These are phyloP conservation scores for Neurospora sp. DNA, from an alignment of 495 filamentous ascomycete species.

Conservation along the genomic window DNA sequence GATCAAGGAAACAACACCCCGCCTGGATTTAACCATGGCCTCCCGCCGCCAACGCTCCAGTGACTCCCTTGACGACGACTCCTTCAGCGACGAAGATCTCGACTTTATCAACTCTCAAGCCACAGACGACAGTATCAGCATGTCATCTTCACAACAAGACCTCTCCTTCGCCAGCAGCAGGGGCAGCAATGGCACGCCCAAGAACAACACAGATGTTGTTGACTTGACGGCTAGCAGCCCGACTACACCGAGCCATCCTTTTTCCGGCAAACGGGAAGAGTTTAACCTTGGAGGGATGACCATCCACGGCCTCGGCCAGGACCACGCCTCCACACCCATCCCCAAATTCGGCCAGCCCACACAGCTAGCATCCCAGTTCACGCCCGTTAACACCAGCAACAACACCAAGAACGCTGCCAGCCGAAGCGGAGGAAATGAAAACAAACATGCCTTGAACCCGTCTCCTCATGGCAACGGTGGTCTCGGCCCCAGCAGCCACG, in stretches of 20 bases:
- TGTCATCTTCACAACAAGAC: background rate
- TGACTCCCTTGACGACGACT: conserved; percentile 1
- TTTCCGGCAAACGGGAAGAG: background rate
- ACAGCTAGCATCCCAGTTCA: conserved; percentile 11
- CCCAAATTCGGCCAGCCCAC: conserved; percentile 25
- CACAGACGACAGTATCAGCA: background rate
- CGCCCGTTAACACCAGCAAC: conserved; percentile 7
- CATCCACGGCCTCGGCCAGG: conserved; percentile 11
- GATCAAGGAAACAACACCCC: background rate
- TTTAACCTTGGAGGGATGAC: background rate
- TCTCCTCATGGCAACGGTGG: background rate
- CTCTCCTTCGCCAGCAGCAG: background rate
- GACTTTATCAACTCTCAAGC: conserved; percentile 22
- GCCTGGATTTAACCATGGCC: background rate
- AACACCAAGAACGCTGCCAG: conserved; percentile 4
- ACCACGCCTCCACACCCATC: conserved; percentile 10
- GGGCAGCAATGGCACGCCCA: conserved; percentile 8
- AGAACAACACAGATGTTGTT: conserved; percentile 9
- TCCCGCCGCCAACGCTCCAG: background rate
- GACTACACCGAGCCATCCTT: background rate
- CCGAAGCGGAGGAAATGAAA: background rate
- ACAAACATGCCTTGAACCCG: background rate
- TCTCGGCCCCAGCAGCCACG: background rate
- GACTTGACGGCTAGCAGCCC: conserved; percentile 18
- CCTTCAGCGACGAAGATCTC: conserved; percentile 29